These are phyloP conservation scores for Sarcodon aspratus DNA, from an alignment of 768 basidiomycete species.

Conservation along the genomic window DNA sequence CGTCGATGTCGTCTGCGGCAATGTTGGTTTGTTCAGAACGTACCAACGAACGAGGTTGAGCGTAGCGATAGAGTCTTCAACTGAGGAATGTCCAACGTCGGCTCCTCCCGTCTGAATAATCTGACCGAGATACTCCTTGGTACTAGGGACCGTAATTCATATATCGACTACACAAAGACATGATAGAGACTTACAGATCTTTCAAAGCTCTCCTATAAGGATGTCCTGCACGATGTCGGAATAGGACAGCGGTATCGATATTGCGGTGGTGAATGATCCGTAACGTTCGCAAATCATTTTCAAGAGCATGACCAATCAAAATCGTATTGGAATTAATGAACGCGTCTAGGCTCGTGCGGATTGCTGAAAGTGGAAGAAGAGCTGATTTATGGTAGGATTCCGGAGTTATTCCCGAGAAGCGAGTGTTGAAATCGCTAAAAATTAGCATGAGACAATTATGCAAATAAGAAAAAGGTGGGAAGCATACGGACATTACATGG, in stretches of 20 bases:
- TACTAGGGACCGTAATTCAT: conserved; percentile 29
- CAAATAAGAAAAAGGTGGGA: neutral
- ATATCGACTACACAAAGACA: neutral
- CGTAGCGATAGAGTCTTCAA: conserved; percentile 84
- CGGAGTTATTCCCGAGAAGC: conserved; percentile 74
- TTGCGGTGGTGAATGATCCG: conserved; percentile 78
- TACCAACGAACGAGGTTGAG: conserved; percentile 83
- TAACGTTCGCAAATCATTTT: conserved; percentile 89
- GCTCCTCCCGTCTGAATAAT: conserved; percentile 76
- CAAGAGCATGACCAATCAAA: conserved; percentile 82
- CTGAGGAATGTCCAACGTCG: conserved; percentile 74
- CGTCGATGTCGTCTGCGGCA: neutral
- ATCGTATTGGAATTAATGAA: conserved; percentile 76
- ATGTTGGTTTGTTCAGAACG: conserved; percentile 47
- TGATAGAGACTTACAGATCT: conserved; percentile 48
- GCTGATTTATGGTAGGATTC: conserved; percentile 46
- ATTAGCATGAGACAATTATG: neutral
- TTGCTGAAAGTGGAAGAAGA: conserved; percentile 47
- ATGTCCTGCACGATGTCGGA: conserved; percentile 72
- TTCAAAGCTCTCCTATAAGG: conserved; percentile 72
- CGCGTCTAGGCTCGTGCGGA: conserved; percentile 56
- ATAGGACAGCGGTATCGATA: conserved; percentile 81
- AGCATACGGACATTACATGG: conserved; percentile 50
- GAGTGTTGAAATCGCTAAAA: conserved; percentile 79
- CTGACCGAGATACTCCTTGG: conserved; percentile 69